phyloP scores from a whole-genome alignment of 1,284 basidiomycete species.

The Tylopilus sp. region DNA sequence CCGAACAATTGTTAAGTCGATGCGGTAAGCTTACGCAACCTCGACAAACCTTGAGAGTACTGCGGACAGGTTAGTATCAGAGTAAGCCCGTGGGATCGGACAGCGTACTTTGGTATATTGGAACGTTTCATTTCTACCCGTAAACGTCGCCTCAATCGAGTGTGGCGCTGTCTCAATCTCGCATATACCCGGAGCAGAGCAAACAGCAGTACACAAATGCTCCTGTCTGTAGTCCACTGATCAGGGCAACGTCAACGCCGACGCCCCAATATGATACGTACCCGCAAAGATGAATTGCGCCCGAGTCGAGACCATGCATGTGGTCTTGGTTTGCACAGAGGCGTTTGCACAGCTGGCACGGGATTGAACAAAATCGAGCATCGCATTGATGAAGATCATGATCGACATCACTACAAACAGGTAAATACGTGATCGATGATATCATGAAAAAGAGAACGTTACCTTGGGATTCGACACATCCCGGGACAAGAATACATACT shows the following conservation, averaged over 20 bases:
- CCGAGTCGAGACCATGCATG: conserved; percentile 47
- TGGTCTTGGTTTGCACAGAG: conserved; percentile 50
- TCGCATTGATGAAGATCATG: conserved; percentile 54
- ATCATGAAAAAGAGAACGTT: background rate
- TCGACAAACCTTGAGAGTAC: conserved; percentile 31
- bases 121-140: conserved; percentile 46
- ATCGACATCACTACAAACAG: conserved; percentile 37
- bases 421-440: background rate
- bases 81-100: background rate
- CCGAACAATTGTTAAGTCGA: background rate
- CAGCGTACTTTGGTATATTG: conserved; percentile 48
- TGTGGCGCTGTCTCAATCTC: conserved; percentile 57
- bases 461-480: conserved; percentile 48
- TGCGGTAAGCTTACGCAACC: background rate
- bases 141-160: conserved; percentile 58
- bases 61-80: conserved; percentile 1
- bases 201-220: conserved; percentile 47
- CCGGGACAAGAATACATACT: conserved; percentile 42
- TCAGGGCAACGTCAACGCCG: background rate
- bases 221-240: conserved; percentile 40
- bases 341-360: conserved; percentile 54
- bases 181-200: conserved; percentile 50
- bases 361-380: conserved; percentile 50
- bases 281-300: conserved; percentile 59
- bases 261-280: conserved; percentile 29